Conservation (phyloP, 257 asterid species). For the Ligustrum vulgare region DNA sequence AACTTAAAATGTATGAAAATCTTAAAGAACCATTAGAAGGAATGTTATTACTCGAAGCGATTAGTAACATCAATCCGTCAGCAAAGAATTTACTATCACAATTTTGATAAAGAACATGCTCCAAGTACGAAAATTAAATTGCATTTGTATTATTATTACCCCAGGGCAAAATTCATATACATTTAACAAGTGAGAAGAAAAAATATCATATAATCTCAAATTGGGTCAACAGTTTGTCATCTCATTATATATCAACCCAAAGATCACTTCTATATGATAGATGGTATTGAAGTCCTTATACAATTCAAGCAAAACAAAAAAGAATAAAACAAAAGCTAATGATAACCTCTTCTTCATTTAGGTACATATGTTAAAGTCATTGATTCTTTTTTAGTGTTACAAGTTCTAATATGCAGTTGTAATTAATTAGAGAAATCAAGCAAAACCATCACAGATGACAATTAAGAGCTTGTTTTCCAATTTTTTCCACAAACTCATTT, state of each 20-base stretch:
- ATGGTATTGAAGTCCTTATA: too few species aligned
- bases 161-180: not conserved
- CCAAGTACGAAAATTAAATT: too few species aligned
- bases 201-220: too few species aligned
- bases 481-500: too few species aligned
- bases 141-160: not conserved
- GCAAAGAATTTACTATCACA: not conserved
- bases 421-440: not conserved
- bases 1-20: not conserved
- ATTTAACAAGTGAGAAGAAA: not conserved
- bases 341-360: not conserved
- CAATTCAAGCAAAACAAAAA: too few species aligned
- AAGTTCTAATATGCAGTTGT: not conserved
- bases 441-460: not conserved
- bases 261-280: too few species aligned
- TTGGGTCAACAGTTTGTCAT: not conserved
- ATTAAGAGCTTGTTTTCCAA: not conserved
- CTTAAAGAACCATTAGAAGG: not conserved
- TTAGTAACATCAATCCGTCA: not conserved
- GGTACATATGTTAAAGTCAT: not conserved
- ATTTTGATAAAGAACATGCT: too few species aligned
- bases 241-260: not conserved
- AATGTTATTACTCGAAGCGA: not conserved
- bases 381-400: not conserved
- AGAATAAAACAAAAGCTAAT: not conserved